Conservation (phyloP, 768 basidiomycete genomes). For the Neoboletus subvelutipes region DNA sequence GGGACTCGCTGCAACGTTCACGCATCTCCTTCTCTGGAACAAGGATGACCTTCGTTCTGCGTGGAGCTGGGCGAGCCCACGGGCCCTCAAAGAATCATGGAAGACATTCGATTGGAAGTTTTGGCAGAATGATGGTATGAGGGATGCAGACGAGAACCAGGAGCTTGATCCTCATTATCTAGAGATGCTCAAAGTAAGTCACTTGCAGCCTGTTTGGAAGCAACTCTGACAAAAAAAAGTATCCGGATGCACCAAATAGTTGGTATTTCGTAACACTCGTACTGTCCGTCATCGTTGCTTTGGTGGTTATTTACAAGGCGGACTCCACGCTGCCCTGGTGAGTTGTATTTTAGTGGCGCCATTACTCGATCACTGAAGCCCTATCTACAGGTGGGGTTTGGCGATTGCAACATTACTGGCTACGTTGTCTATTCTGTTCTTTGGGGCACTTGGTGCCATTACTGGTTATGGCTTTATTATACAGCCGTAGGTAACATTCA, state of each 20-base stretch:
- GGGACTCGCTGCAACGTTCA: slow-evolving; percentile 48
- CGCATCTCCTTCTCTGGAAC: slow-evolving; percentile 54
- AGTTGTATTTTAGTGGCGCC: not conserved
- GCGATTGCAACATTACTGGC: slow-evolving; percentile 52
- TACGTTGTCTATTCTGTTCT: slow-evolving; percentile 51
- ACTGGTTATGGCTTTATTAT: slow-evolving; percentile 35
- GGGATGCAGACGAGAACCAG: slow-evolving; percentile 34
- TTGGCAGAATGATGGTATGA: slow-evolving; percentile 28
- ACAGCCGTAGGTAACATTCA: slow-evolving; percentile 25
- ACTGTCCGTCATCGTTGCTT: slow-evolving; percentile 45
- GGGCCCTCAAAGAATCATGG: slow-evolving; percentile 27
- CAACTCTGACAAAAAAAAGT: slow-evolving; percentile 22
- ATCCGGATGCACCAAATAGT: slow-evolving; percentile 35
- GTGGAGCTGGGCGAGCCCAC: slow-evolving; percentile 46
- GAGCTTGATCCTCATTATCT: slow-evolving; percentile 54
- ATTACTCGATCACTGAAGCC: not conserved
- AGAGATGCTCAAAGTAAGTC: slow-evolving; percentile 45
- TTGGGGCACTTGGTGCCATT: slow-evolving; percentile 54
- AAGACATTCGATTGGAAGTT: slow-evolving; percentile 36
- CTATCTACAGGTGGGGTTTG: slow-evolving; percentile 41
- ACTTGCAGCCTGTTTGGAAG: slow-evolving; percentile 15
- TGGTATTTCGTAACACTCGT: slow-evolving; percentile 34
- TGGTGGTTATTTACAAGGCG: slow-evolving; percentile 55
- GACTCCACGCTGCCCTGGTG: slow-evolving; percentile 55
- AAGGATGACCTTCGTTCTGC: slow-evolving; percentile 45